Evolutionary conservation across 139 green algal species (phyloP).

Genomic region (Yamagishiella unicocca): DNA sequence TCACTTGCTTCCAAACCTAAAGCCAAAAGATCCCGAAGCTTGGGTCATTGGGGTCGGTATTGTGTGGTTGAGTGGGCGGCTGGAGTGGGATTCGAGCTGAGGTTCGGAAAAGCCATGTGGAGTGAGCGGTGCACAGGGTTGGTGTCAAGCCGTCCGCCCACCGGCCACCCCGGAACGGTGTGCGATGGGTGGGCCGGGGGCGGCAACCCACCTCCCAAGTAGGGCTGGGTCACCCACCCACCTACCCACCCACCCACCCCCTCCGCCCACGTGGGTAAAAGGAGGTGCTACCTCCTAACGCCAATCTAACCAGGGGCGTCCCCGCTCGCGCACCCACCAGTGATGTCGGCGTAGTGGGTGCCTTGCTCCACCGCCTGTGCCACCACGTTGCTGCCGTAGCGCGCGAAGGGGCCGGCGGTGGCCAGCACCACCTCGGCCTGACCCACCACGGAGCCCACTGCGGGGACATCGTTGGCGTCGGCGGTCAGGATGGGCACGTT

Average conservation of each 20-base stretch:
- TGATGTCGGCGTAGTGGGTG: constrained; percentile 94
- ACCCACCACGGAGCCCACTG: constrained; percentile 66
- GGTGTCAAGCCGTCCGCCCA: too few species aligned
- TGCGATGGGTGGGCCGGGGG: too few species aligned
- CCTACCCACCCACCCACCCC: background rate
- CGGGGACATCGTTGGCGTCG: constrained; percentile 68
- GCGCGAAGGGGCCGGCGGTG: constrained; percentile 78
- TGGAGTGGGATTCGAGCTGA: too few species aligned
- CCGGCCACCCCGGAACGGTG: too few species aligned
- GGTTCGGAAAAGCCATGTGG: too few species aligned
- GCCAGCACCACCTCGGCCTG: constrained; percentile 81
- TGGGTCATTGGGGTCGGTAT: too few species aligned
- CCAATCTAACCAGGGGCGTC: background rate
- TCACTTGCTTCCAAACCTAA: too few species aligned
- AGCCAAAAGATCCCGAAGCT: too few species aligned
- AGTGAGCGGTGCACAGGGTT: too few species aligned
- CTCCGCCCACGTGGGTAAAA: background rate
- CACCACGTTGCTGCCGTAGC: constrained; percentile 83
- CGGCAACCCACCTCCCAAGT: too few species aligned
- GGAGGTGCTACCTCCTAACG: background rate
- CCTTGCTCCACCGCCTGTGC: constrained; percentile 74
- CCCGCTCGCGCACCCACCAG: constrained; percentile 59
- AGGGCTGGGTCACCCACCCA: too few species aligned
- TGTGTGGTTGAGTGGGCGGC: too few species aligned
- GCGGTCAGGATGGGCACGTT: constrained; percentile 80